Evolutionary conservation across 768 basidiomycete species (phyloP).

Genomic region (Mycena vulgaris): DNA sequence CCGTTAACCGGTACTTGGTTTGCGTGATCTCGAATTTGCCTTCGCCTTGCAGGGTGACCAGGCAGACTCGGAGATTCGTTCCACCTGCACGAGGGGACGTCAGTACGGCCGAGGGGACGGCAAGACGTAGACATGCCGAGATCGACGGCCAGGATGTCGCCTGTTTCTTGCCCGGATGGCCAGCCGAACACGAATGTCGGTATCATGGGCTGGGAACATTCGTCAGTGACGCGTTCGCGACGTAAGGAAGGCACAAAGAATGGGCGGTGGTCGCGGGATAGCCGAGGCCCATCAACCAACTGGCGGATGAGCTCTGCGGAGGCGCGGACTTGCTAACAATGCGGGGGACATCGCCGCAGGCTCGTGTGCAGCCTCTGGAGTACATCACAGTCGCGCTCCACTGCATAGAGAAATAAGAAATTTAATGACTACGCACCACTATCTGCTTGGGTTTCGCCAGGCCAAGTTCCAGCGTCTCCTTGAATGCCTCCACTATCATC

Average conservation of each 20-base stretch:
- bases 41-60: conserved; percentile 91
- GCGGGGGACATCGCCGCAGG: too few relatives aligned
- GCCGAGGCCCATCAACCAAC: too few relatives aligned
- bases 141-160: conserved; percentile 92
- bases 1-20: conserved; percentile 95
- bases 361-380: too few relatives aligned
- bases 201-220: conserved; percentile 83
- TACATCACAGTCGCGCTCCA: too few relatives aligned
- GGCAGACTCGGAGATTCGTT: conserved; percentile 98
- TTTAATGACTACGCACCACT: conserved; percentile 75
- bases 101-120: not conserved
- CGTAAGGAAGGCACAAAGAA: not conserved
- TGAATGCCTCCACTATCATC: conserved; percentile 97
- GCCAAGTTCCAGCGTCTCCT: conserved; percentile 91
- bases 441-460: conserved; percentile 86
- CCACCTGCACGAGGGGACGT: conserved; percentile 68
- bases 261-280: too few relatives aligned
- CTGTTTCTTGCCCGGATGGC: conserved; percentile 91
- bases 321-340: too few relatives aligned
- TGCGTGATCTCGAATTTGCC: conserved; percentile 99
- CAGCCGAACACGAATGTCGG: conserved; percentile 98
- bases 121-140: conserved; percentile 74
- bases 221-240: not conserved
- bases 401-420: too few relatives aligned
- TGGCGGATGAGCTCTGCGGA: too few relatives aligned